Percentiles rank a stretch among this genome's conserved stretches.
Evolutionary conservation across 108 stramenopile species (phyloP).

Genomic region (Skeletonema marinoi): DNA sequence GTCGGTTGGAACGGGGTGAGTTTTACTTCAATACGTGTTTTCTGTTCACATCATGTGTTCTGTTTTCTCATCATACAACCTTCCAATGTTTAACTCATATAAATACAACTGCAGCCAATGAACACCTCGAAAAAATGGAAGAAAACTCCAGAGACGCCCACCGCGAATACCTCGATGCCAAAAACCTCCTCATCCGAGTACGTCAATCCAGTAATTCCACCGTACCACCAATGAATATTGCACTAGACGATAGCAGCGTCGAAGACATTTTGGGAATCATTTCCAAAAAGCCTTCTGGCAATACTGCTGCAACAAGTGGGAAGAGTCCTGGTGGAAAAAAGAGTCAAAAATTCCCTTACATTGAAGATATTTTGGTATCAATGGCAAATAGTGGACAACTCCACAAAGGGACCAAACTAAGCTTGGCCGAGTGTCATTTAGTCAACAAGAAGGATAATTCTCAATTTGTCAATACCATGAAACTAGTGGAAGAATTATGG

Average conservation of each 20-base stretch:
- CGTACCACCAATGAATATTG: not conserved
- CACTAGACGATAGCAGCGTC: conserved; percentile 3
- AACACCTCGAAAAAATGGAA: conserved; percentile 29
- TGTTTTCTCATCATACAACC: not conserved
- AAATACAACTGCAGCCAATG: conserved; percentile 21
- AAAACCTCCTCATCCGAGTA: conserved; percentile 12
- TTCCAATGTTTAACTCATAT: too few species aligned
- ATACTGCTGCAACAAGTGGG: not conserved
- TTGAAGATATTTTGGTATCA: conserved; percentile 22
- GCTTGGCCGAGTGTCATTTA: conserved; percentile 1
- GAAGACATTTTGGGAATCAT: conserved; percentile 3
- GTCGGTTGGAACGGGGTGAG: conserved; percentile 11
- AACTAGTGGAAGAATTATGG: conserved; percentile 38
- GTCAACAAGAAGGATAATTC: conserved; percentile 11
- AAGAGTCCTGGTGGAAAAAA: not conserved
- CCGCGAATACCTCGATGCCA: conserved; percentile 38
- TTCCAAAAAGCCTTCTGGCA: conserved; percentile 1
- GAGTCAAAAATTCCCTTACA: conserved; percentile 18
- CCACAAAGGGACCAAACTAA: conserved; percentile 16
- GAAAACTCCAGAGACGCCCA: conserved; percentile 27
- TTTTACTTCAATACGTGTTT: not conserved
- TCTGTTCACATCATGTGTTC: not conserved
- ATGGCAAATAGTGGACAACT: conserved; percentile 23
- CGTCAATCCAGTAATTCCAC: conserved; percentile 7
- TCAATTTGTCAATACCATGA: conserved; percentile 28